Evolutionary conservation across 1,139 yeast species (phyloP).

Genomic region (Kurtzmaniella quercitrusa): DNA sequence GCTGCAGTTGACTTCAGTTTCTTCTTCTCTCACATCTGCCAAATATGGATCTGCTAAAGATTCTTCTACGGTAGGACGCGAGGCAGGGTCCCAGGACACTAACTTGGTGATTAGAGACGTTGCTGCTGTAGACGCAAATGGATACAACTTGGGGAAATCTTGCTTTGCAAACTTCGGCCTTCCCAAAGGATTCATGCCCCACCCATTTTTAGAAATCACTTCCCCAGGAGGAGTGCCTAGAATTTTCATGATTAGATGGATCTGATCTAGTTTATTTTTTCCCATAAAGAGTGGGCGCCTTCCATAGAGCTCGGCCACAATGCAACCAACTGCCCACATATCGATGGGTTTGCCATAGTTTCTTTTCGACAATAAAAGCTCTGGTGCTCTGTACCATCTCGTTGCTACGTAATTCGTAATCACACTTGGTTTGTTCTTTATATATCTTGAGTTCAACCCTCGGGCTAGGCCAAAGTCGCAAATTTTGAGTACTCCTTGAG

Average conservation of each 20-base stretch:
- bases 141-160: slow-evolving; percentile 51
- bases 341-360: slow-evolving; percentile 58
- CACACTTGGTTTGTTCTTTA: slow-evolving; percentile 27
- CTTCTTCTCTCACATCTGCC: slow-evolving; percentile 38
- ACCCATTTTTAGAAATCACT: slow-evolving; percentile 24
- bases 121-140: slow-evolving; percentile 51
- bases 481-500: slow-evolving; percentile 67
- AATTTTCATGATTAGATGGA: slow-evolving; percentile 56
- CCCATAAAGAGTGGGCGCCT: slow-evolving; percentile 72
- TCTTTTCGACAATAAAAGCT: slow-evolving; percentile 62
- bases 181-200: slow-evolving; percentile 26
- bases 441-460: slow-evolving; percentile 50
- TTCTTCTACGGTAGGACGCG: slow-evolving; percentile 44
- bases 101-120: slow-evolving; percentile 45
- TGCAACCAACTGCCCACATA: slow-evolving; percentile 81
- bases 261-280: slow-evolving; percentile 59
- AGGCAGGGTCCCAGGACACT: slow-evolving; percentile 56
- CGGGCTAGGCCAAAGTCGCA: slow-evolving; percentile 91
- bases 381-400: slow-evolving; percentile 95
- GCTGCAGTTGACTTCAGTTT: slow-evolving; percentile 47
- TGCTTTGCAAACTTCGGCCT: slow-evolving; percentile 33
- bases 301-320: slow-evolving; percentile 70
- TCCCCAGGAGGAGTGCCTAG: slow-evolving; percentile 57
- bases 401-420: slow-evolving; percentile 92
- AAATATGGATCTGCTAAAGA: slow-evolving; percentile 53